These are phyloP conservation scores for Yarrowia sp. DNA, from an alignment of 805 yeast species.

Conservation along the genomic window DNA sequence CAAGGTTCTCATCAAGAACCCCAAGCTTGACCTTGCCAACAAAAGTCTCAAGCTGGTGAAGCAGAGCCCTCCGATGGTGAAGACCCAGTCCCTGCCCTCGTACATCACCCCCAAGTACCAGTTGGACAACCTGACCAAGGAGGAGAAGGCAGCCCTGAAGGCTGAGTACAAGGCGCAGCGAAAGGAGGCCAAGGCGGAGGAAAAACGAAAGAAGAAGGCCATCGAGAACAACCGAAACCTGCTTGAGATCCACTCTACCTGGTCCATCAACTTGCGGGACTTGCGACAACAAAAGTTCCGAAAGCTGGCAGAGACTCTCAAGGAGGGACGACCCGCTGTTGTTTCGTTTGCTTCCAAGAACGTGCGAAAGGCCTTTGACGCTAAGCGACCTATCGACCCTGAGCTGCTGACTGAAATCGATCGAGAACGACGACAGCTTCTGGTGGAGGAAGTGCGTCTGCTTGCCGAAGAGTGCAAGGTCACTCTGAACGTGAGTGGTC, in stretches of 20 bases:
- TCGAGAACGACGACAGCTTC: slow-evolving; percentile 34
- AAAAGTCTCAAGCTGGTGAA: slow-evolving; percentile 2
- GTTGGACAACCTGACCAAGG: slow-evolving; percentile 12
- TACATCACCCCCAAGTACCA: slow-evolving; percentile 6
- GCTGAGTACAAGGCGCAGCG: slow-evolving; percentile 17
- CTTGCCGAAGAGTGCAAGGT: slow-evolving; percentile 33
- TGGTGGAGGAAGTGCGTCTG: slow-evolving; percentile 31
- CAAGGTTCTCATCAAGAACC: not conserved
- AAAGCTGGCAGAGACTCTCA: slow-evolving; percentile 18
- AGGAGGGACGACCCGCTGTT: slow-evolving; percentile 17
- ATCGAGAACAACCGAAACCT: slow-evolving; percentile 11
- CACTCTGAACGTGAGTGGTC: slow-evolving; percentile 32
- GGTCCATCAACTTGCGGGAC: slow-evolving; percentile 13
- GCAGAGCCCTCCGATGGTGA: slow-evolving; percentile 12
- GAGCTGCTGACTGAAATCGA: slow-evolving; percentile 28
- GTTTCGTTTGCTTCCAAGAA: slow-evolving; percentile 15
- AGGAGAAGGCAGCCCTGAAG: slow-evolving; percentile 4
- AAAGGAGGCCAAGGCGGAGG: slow-evolving; percentile 14
- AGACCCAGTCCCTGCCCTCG: slow-evolving; percentile 6
- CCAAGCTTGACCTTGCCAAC: slow-evolving; percentile 1
- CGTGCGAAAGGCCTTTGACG: slow-evolving; percentile 1
- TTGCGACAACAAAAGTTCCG: slow-evolving; percentile 17
- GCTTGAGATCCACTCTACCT: slow-evolving; percentile 13
- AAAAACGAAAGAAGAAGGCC: slow-evolving; percentile 4
- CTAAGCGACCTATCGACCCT: not conserved